Percentiles rank a stretch among this genome's conserved stretches.
phyloP scores from a whole-genome alignment of 202 grass and related monocot species.

The Digitaria exilis region DNA sequence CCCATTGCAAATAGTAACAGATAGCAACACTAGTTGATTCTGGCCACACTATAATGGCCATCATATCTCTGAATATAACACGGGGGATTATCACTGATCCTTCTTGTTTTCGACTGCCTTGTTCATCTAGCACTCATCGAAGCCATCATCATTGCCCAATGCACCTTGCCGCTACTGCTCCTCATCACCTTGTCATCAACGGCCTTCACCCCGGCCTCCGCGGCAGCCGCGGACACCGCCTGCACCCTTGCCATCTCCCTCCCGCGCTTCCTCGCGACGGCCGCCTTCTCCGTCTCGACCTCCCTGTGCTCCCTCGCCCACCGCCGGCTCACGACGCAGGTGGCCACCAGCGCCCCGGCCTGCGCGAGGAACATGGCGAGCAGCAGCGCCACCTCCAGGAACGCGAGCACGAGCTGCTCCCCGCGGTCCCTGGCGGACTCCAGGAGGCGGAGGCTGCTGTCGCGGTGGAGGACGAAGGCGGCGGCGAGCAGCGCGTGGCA shows the following conservation, averaged over 20 bases:
- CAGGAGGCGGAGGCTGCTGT: slow-evolving; percentile 45
- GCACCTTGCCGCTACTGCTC: slow-evolving; percentile 43
- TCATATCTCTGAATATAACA: slow-evolving; percentile 8
- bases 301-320: slow-evolving; percentile 65
- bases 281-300: slow-evolving; percentile 56
- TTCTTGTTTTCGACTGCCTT: no score
- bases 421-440: slow-evolving; percentile 49
- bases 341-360: slow-evolving; percentile 45
- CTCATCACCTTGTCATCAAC: slow-evolving; percentile 54
- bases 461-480: slow-evolving; percentile 58
- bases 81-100: background rate
- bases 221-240: slow-evolving; percentile 51
- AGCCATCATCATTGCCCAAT: slow-evolving; percentile 41
- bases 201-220: slow-evolving; percentile 46
- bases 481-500: slow-evolving; percentile 52
- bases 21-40: background rate
- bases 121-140: slow-evolving; percentile 46
- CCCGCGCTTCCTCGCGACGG: slow-evolving; percentile 51
- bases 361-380: slow-evolving; percentile 68
- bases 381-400: slow-evolving; percentile 66
- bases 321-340: slow-evolving; percentile 50
- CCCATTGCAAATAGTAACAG: background rate
- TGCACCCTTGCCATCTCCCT: slow-evolving; percentile 64
- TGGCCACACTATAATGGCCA: slow-evolving; percentile 66
- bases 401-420: slow-evolving; percentile 66